Conservation (phyloP, 306 rosid species). For the Malus asiatica region DNA sequence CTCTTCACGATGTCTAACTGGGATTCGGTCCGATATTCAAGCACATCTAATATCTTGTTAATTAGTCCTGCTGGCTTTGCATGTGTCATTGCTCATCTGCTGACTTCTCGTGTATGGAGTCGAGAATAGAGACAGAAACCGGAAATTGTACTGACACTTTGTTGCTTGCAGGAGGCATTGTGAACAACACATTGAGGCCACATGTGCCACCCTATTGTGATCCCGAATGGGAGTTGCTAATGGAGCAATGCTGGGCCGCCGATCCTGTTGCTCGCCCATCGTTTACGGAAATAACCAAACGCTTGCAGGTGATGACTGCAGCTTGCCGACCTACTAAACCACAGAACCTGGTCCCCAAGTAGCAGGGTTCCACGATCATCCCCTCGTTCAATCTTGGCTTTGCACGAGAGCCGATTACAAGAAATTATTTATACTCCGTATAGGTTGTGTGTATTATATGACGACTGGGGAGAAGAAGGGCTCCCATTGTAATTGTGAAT, state of each 20-base stretch:
- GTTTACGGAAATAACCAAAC: conserved; percentile 71
- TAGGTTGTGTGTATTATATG: conserved; percentile 14
- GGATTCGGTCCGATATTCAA: background rate
- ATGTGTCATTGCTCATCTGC: background rate
- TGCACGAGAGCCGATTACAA: background rate
- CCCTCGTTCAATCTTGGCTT: background rate
- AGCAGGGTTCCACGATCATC: background rate
- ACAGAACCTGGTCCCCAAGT: conserved; percentile 31
- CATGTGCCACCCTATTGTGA: conserved; percentile 56
- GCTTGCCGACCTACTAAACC: conserved; percentile 48
- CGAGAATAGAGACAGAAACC: background rate
- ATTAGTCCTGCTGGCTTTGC: background rate
- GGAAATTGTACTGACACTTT: background rate
- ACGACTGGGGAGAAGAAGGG: conserved; percentile 12
- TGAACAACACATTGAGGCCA: conserved; percentile 75
- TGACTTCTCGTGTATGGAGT: background rate
- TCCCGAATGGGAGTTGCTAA: conserved; percentile 67
- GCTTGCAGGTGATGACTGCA: conserved; percentile 67
- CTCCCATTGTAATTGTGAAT: conserved; percentile 7
- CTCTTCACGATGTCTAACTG: background rate
- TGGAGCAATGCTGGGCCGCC: conserved; percentile 93
- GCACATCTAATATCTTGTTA: background rate
- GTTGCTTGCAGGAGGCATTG: conserved; percentile 70
- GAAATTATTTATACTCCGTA: background rate
- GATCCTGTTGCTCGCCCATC: conserved; percentile 73